phyloP scores from a whole-genome alignment of 495 filamentous ascomycete genomes.

The Penicillium subrubescens region DNA sequence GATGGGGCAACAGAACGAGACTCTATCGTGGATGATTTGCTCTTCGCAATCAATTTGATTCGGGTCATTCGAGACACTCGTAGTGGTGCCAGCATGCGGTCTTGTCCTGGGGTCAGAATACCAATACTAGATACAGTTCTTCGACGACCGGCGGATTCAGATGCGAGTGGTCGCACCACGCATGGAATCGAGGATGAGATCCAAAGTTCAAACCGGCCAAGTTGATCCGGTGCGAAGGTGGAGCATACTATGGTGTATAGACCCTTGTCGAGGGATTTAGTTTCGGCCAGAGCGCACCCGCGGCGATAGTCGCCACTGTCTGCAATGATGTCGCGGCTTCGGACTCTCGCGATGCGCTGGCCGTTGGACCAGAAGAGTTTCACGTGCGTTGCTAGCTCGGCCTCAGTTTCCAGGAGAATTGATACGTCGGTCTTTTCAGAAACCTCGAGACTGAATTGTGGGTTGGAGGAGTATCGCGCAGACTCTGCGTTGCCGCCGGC shows the following conservation, averaged over 20 bases:
- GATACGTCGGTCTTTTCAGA: constrained; percentile 57
- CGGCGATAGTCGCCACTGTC: constrained; percentile 84
- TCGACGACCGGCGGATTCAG: constrained; percentile 70
- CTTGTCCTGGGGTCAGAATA: constrained; percentile 51
- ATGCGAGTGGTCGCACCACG: constrained; percentile 54
- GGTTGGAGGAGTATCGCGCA: constrained; percentile 75
- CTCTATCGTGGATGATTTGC: constrained; percentile 38
- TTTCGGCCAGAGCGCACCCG: constrained; percentile 70
- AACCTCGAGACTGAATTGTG: constrained; percentile 74
- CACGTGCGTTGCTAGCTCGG: constrained; percentile 73
- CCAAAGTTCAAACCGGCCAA: constrained; percentile 73
- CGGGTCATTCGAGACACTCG: constrained; percentile 57
- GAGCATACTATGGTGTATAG: constrained; percentile 85
- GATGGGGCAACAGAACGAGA: constrained; percentile 47
- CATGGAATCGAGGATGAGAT: constrained; percentile 63
- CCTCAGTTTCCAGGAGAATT: constrained; percentile 73
- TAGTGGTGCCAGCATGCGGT: constrained; percentile 56
- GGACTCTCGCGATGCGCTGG: constrained; percentile 65
- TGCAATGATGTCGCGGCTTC: constrained; percentile 73
- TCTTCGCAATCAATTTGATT: constrained; percentile 55
- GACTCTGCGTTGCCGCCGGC: constrained; percentile 83
- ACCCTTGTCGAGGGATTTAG: constrained; percentile 59
- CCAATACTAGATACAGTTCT: constrained; percentile 53
- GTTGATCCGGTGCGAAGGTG: constrained; percentile 80
- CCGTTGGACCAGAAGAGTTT: constrained; percentile 79